These are phyloP conservation scores for Saccharomycopsis fibuligera DNA, from an alignment of 805 yeast species.

Conservation along the genomic window DNA sequence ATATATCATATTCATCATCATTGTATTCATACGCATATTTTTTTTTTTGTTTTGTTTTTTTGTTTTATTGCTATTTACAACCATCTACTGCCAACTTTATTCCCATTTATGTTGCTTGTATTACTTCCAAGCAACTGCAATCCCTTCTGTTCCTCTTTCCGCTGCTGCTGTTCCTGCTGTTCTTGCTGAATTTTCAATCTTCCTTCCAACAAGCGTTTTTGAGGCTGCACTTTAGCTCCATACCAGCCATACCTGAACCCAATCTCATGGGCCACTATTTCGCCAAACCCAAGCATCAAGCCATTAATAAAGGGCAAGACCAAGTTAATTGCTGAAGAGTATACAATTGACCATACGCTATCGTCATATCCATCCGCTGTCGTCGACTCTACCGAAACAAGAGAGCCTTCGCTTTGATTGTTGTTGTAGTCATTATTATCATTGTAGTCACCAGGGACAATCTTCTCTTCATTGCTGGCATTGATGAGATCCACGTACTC, in stretches of 20 bases:
- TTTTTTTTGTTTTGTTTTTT: no score
- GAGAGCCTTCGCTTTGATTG: neutral
- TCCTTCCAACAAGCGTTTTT: slow-evolving; percentile 3
- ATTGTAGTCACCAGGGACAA: neutral
- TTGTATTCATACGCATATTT: no score
- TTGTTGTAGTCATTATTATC: neutral
- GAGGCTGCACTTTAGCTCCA: slow-evolving; percentile 47
- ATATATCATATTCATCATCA: no score
- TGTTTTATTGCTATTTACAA: no score
- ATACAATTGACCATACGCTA: slow-evolving; percentile 38
- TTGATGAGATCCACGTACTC: slow-evolving; percentile 6
- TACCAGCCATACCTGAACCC: slow-evolving; percentile 75
- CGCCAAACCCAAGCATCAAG: slow-evolving; percentile 90
- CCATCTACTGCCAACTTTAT: no score
- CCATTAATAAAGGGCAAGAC: slow-evolving; percentile 88
- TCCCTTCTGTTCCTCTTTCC: no score
- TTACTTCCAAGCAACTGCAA: no score
- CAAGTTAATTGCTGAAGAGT: slow-evolving; percentile 63
- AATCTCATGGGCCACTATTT: slow-evolving; percentile 85
- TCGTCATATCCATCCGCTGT: no score
- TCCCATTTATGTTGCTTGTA: no score
- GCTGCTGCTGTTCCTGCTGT: no score
- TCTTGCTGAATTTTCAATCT: slow-evolving; percentile 1
- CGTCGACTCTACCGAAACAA: neutral
- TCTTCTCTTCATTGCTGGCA: neutral